Conservation (phyloP, 257 asterid species). For the Henckelia pumila region DNA sequence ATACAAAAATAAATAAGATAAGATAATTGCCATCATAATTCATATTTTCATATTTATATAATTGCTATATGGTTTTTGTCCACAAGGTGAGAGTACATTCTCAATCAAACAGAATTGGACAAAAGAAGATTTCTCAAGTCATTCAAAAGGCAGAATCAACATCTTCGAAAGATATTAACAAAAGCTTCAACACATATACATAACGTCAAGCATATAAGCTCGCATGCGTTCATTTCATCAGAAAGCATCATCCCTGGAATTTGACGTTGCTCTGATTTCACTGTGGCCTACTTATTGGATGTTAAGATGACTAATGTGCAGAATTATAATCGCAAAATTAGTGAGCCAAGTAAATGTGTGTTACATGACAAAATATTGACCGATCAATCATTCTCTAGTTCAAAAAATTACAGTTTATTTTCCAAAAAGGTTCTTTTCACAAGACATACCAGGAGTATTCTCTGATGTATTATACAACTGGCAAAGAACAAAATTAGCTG, state of each 20-base stretch:
- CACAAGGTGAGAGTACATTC: not conserved
- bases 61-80: slow-evolving; percentile 8
- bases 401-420: slow-evolving; percentile 13
- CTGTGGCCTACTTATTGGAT: not conserved
- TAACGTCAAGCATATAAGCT: not conserved
- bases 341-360: not conserved
- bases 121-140: slow-evolving; percentile 6
- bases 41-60: not conserved
- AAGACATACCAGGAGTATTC: slow-evolving; percentile 9
- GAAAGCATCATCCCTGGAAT: not conserved
- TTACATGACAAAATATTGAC: not conserved
- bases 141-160: not conserved
- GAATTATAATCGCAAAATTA: slow-evolving; percentile 1
- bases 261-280: not conserved
- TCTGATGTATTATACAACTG: not conserved
- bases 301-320: not conserved
- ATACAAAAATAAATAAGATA: not conserved
- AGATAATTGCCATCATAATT: slow-evolving; percentile 2
- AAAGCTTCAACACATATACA: not conserved
- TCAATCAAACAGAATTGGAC: slow-evolving; percentile 6
- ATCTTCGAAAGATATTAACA: not conserved
- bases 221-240: not conserved
- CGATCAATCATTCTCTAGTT: not conserved
- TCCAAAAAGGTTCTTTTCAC: slow-evolving; percentile 16
- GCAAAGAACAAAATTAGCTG: slow-evolving; percentile 15